These are phyloP conservation scores for Antarctomyces pellizariae DNA, from an alignment of 495 filamentous ascomycete species.

Conservation along the genomic window DNA sequence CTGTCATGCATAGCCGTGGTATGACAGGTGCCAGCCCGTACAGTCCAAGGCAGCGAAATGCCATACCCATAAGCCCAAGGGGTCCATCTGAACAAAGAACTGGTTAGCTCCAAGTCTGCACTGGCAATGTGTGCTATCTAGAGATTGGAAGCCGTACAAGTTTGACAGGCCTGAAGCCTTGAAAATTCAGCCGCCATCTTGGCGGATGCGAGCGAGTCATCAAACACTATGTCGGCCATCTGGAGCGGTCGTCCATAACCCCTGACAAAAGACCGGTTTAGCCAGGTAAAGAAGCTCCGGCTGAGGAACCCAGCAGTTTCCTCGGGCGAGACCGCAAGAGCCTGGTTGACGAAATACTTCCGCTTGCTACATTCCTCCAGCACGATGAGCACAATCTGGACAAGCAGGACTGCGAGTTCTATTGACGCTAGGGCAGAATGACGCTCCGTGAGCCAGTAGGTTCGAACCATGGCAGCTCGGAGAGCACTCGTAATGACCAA, in stretches of 20 bases:
- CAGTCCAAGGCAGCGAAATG: slow-evolving; percentile 1
- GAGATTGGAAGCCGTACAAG: no score
- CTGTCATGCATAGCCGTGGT: slow-evolving; percentile 23
- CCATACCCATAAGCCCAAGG: no score
- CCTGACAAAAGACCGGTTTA: slow-evolving; percentile 3
- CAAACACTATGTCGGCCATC: slow-evolving; percentile 4
- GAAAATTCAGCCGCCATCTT: slow-evolving; percentile 2
- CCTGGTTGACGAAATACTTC: slow-evolving; percentile 2
- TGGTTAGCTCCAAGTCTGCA: no score
- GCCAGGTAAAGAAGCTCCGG: slow-evolving; percentile 4
- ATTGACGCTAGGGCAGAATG: slow-evolving; percentile 1
- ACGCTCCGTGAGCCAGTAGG: slow-evolving; percentile 3
- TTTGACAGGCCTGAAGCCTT: no score
- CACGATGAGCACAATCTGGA: slow-evolving; percentile 3
- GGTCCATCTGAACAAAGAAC: no score
- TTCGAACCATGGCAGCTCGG: slow-evolving; percentile 5
- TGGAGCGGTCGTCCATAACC: slow-evolving; percentile 3
- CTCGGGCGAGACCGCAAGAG: slow-evolving; percentile 1
- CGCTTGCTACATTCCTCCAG: slow-evolving; percentile 6
- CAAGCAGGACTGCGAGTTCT: slow-evolving; percentile 1
- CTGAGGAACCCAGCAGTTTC: slow-evolving; percentile 5
- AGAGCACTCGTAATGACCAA: slow-evolving; percentile 2
- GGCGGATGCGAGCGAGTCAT: no score
- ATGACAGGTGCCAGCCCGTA: slow-evolving; percentile 16
- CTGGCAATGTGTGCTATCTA: no score